phyloP scores from a whole-genome alignment of 441 rosid genomes.

The Eutrema salsugineum region DNA sequence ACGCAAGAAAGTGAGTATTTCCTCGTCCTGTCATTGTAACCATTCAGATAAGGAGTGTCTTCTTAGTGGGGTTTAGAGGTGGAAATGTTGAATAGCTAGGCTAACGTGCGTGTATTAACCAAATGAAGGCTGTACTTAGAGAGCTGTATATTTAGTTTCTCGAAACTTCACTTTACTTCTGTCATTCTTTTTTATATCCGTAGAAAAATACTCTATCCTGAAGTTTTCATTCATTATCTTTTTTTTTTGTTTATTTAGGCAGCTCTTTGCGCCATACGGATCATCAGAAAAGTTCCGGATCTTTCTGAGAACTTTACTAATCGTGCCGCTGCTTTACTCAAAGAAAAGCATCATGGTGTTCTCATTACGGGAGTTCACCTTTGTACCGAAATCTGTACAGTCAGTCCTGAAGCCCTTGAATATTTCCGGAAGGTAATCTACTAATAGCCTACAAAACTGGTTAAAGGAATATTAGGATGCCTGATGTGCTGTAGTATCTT shows the following conservation, averaged over 20 bases:
- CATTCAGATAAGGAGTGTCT: background rate
- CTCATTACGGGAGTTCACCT: conserved; percentile 91
- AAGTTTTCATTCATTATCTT: background rate
- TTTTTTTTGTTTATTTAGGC: conserved; percentile 53
- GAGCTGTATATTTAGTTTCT: background rate
- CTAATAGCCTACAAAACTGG: conserved; percentile 3
- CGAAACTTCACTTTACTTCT: background rate
- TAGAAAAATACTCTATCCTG: background rate
- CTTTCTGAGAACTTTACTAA: conserved; percentile 93
- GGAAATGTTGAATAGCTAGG: background rate
- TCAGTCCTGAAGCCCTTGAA: conserved; percentile 85
- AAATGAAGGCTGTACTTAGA: background rate
- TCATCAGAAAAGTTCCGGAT: conserved; percentile 94
- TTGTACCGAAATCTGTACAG: conserved; percentile 82
- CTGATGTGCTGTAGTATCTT: conserved; percentile 1
- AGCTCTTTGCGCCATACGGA: conserved; percentile 88
- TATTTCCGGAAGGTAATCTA: conserved; percentile 77
- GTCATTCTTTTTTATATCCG: background rate
- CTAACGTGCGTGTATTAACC: background rate
- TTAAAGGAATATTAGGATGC: conserved; percentile 16
- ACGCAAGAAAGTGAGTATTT: conserved; percentile 75
- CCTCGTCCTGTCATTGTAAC: background rate
- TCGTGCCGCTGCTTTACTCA: conserved; percentile 77
- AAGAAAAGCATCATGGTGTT: conserved; percentile 98
- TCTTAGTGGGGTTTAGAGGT: background rate